Conservation (phyloP, 495 filamentous ascomycete genomes). For the Trichodelitschia bisporula region DNA sequence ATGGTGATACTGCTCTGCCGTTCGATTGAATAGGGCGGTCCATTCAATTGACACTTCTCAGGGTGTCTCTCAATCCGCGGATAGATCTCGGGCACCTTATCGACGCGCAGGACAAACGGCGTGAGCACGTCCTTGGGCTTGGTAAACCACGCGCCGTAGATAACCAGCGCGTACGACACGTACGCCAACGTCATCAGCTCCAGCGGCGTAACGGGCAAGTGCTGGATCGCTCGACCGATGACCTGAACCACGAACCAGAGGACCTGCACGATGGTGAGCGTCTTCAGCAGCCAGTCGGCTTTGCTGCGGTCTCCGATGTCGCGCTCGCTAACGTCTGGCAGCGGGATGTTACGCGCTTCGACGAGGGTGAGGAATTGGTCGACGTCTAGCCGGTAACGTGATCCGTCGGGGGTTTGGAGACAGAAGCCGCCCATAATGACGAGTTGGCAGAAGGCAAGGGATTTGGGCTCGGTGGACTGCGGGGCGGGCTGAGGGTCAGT, state of each 20-base stretch:
- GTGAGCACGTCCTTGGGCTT: conserved; percentile 17
- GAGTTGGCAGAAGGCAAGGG: too few species aligned
- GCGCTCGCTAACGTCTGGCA: not conserved
- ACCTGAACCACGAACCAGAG: conserved; percentile 15
- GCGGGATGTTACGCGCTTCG: not conserved
- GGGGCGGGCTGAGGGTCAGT: too few species aligned
- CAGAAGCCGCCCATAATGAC: not conserved
- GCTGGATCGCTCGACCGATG: conserved; percentile 11
- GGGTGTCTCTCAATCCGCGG: too few species aligned
- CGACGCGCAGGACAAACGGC: too few species aligned
- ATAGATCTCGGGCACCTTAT: too few species aligned
- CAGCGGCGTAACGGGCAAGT: conserved; percentile 15
- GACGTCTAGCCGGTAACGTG: not conserved
- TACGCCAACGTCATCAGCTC: conserved; percentile 18
- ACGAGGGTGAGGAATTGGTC: not conserved
- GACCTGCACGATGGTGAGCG: conserved; percentile 13
- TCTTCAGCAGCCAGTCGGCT: conserved; percentile 15
- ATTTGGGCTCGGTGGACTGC: too few species aligned
- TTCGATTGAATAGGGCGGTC: too few species aligned
- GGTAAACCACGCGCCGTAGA: conserved; percentile 18
- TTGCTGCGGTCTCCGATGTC: conserved; percentile 18
- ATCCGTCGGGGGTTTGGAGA: not conserved
- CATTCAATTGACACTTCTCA: too few species aligned
- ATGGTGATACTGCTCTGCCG: too few species aligned
- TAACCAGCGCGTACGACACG: conserved; percentile 14